Percentiles rank a stretch among this genome's conserved stretches.
Evolutionary conservation across 2,329 filamentous ascomycete species (phyloP).

Genomic region (Hypoxylon sp.): DNA sequence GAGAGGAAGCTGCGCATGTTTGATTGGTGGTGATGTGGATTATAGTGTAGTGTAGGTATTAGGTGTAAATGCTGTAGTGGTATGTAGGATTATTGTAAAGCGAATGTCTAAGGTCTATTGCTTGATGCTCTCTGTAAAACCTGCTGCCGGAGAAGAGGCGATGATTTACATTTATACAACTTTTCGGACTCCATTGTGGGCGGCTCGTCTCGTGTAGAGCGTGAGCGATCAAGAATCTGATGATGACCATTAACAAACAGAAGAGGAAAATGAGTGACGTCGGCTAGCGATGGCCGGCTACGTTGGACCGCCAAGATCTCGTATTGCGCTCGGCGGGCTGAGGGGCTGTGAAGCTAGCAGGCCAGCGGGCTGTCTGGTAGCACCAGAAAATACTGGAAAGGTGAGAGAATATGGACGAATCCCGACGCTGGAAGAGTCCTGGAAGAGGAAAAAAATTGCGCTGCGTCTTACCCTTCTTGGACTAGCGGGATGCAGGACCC

Average conservation of each 20-base stretch:
- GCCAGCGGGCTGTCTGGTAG: constrained; percentile 15
- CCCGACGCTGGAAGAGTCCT: no score
- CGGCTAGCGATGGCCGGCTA: constrained; percentile 29
- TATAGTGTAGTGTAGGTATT: neutral
- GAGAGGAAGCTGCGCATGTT: constrained; percentile 42
- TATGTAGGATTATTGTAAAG: constrained; percentile 9
- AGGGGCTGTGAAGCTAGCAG: constrained; percentile 20
- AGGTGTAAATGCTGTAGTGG: no score
- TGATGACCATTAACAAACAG: constrained; percentile 18
- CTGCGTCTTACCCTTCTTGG: constrained; percentile 8
- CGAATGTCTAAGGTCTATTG: constrained; percentile 5
- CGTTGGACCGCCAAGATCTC: constrained; percentile 41
- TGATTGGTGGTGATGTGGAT: constrained; percentile 3
- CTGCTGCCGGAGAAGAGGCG: neutral
- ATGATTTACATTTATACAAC: constrained; percentile 27
- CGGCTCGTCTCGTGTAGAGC: constrained; percentile 27
- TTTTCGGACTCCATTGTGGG: constrained; percentile 11
- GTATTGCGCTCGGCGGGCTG: constrained; percentile 40
- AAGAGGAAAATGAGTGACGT: constrained; percentile 36
- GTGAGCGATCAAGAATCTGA: constrained; percentile 26
- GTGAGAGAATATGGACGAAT: constrained; percentile 19
- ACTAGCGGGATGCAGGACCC: constrained; percentile 8
- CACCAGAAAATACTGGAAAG: constrained; percentile 15
- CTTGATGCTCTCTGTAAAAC: constrained; percentile 12
- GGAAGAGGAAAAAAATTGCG: constrained; percentile 19